Evolutionary conservation across 2,329 filamentous ascomycete genomes (phyloP).

Genomic region (Davidsoniella neocaledoniae): DNA sequence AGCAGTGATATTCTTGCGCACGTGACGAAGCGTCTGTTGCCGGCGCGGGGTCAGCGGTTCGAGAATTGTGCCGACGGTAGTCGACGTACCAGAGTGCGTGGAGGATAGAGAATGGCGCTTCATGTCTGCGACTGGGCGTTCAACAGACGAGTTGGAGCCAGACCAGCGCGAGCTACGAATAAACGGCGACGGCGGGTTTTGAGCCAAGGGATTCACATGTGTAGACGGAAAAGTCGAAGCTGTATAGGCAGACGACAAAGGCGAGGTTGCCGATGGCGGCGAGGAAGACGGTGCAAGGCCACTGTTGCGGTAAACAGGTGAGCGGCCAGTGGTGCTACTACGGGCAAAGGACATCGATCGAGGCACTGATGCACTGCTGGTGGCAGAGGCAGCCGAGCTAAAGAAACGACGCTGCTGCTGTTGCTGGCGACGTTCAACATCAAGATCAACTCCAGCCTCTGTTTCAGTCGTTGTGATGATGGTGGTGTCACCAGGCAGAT

Average conservation of each 20-base stretch:
- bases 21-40: conserved; percentile 41
- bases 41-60: conserved; percentile 23
- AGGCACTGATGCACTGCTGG: not conserved
- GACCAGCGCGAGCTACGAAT: not conserved
- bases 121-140: conserved; percentile 1
- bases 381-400: no score
- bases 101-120: conserved; percentile 7
- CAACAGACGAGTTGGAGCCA: conserved; percentile 2
- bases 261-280: not conserved
- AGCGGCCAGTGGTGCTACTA: not conserved
- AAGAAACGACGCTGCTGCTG: not conserved
- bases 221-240: conserved; percentile 3
- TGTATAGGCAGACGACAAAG: not conserved
- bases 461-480: not conserved
- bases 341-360: not conserved
- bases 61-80: not conserved
- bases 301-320: not conserved
- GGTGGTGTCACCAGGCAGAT: not conserved
- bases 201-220: conserved; percentile 6
- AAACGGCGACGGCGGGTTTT: conserved; percentile 9
- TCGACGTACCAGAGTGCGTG: conserved; percentile 1
- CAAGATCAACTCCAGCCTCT: not conserved
- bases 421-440: not conserved
- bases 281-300: not conserved
- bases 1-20: conserved; percentile 33